Base-by-base conservation (phyloP, 1,284 basidiomycete species). In the Flammula alnicola region DNA sequence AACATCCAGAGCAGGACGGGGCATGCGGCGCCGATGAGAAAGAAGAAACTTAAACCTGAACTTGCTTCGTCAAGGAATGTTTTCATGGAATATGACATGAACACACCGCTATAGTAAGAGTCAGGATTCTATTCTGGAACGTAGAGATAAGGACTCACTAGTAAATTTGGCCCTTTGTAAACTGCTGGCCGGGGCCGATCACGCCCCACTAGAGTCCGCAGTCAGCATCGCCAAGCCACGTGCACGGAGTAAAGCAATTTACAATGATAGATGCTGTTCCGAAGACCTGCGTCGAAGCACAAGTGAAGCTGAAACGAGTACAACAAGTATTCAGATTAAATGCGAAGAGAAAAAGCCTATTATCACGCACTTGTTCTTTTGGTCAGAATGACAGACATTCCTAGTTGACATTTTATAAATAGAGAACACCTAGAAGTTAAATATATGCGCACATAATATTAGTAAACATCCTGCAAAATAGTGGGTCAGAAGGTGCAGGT, bases 1-100 rank as follows among this genome's bases (percentile, higher is more conserved):
- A 76, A 59, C 32, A 75, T 47, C 70, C 72, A 77, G 7, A 75
- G 62, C 16, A 76, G 55, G 32, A 81, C 60, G 3, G 81, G 80
- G 40, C 74, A 71, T 20, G 73, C 63, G 30, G 76, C 72, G 44
- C 80, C 80, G 53, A 80, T 69, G 33, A 81, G 72, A 70, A 83
- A 83, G 61, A 76, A 76, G 68, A 78, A 77, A 49, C 70, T 64
- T 33, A 78, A 56, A 14, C 66, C 73, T 73, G 44, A 37, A 25
- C 11, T 11, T 20, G 36, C 20, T 35, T 42, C 32, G 30, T 23
- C 23, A 39, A 32, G 12, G 19, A 36, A 38, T 16, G 12, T 30
- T 45, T 33, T 31, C 40, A 35, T 39, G 23, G 31, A 36, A 32
- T 71, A 20, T 74, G 67, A 30, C 33, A 5, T n/a, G 55, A 16